Base-by-base conservation (phyloP, 768 basidiomycete species). In the Lyophyllum shimeji region DNA sequence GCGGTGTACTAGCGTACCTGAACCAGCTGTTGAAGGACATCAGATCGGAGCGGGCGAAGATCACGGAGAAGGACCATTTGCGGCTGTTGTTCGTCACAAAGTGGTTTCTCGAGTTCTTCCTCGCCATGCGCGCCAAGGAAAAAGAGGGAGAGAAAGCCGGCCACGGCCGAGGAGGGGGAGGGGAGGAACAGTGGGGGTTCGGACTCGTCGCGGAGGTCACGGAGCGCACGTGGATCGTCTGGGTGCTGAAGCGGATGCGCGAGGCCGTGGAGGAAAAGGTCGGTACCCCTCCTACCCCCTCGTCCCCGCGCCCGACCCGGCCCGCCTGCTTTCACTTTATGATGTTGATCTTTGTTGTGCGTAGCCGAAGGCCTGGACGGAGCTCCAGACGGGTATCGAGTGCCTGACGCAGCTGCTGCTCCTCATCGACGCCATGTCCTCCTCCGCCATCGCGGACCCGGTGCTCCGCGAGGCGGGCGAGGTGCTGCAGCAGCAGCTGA, bases 81-180 rank as follows among this genome's bases (percentile, higher is more conserved):
- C 87, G 97, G 7, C 77, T 97, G 23, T 79, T 98, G 40, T 93
- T 84, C 68, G 81, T 97, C 40, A 83, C 89, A 4, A 89, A 92
- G 55, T 98, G 96, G 89, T 89, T 96, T 65, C 82, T 97, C 34
- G 88, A 95, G 58, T 96, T 92, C 76, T 95, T 98, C 72, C 80
- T 95, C 11, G 70, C 81, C 39, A 72, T 78, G 67, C 72, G 75
- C 7, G 68, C 69, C 17, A 77, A 74, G 40, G 78, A 77, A 50
- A 73, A 71, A 12, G 61, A 69, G 2, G 15, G 15, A 40, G 78
- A 77, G 51, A 73, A 71, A 12, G 61, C 69, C 3, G 15, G 15
- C 23, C 59, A 66, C 13, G 65, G 29, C 29, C 5, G 9, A 29
- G 29, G 29, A 29, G 29, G 29, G 9, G 29, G 60, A 25, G 59